Evolutionary conservation across 2,329 filamentous ascomycete species (phyloP).

Genomic region (Ilyonectria sp.): DNA sequence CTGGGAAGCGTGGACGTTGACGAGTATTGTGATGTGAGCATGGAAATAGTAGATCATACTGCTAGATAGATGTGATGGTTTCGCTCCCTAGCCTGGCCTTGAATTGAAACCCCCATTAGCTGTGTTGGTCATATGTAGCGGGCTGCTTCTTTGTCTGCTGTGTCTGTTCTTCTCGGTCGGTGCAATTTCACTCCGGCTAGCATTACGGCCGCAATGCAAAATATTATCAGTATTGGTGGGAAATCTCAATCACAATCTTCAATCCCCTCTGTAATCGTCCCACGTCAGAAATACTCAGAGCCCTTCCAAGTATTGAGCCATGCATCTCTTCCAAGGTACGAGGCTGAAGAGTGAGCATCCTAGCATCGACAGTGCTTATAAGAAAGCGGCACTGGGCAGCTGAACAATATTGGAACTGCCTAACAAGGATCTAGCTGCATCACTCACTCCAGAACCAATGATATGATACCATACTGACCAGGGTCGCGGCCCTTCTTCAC

Average conservation of each 20-base stretch:
- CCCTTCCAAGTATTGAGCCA: background rate
- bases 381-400: background rate
- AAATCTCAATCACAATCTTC: background rate
- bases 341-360: background rate
- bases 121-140: background rate
- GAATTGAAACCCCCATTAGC: background rate
- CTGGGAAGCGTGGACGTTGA: constrained; percentile 15
- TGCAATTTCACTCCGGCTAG: background rate
- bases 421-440: background rate
- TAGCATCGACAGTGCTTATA: background rate
- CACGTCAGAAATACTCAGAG: background rate
- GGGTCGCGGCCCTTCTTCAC: no score
- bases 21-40: constrained; percentile 12
- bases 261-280: background rate
- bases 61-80: background rate
- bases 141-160: background rate
- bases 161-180: no score
- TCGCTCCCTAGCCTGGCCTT: background rate
- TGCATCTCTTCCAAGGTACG: background rate
- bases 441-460: background rate
- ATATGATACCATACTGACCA: background rate
- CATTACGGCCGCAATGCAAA: background rate
- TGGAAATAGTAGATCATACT: background rate
- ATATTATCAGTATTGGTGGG: background rate
- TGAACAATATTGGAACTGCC: background rate